Conservation (phyloP, 768 basidiomycete genomes). For the Lactarius indigo region DNA sequence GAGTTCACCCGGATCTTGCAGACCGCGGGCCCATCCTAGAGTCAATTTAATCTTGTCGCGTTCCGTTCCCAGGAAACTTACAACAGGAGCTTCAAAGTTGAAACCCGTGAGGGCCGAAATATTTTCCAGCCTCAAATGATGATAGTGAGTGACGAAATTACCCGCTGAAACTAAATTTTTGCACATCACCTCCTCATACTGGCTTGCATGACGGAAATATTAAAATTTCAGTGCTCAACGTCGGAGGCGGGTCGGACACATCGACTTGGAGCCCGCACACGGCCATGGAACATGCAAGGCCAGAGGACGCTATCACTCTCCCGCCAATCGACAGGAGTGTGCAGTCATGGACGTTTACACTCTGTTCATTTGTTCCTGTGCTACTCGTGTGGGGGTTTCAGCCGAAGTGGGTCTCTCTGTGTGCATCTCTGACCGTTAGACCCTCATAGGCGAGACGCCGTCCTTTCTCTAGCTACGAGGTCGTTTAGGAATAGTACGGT, state of each 20-base stretch:
- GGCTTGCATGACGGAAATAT: not conserved
- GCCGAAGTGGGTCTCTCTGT: constrained; percentile 23
- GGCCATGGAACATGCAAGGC: not conserved
- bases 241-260: not conserved
- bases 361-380: constrained; percentile 20
- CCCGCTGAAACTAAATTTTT: not conserved
- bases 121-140: not conserved
- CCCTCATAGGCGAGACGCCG: not conserved
- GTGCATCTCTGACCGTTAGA: not conserved
- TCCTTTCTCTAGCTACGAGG: not conserved
- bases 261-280: not conserved
- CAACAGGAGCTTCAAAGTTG: not conserved
- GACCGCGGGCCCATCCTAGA: not conserved
- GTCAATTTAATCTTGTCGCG: no score
- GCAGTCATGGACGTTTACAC: constrained; percentile 26
- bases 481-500: constrained; percentile 14
- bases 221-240: not conserved
- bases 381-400: constrained; percentile 29
- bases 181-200: not conserved
- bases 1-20: not conserved
- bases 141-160: not conserved
- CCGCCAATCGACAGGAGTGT: constrained; percentile 25
- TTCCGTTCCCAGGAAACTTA: not conserved
- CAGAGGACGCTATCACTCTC: constrained; percentile 13
- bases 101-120: not conserved